A percentile compares a stretch with the other conserved stretches of the same genome.
phyloP scores from a whole-genome alignment of 352 stramenopile species.

The Pythium grandisporangium region DNA sequence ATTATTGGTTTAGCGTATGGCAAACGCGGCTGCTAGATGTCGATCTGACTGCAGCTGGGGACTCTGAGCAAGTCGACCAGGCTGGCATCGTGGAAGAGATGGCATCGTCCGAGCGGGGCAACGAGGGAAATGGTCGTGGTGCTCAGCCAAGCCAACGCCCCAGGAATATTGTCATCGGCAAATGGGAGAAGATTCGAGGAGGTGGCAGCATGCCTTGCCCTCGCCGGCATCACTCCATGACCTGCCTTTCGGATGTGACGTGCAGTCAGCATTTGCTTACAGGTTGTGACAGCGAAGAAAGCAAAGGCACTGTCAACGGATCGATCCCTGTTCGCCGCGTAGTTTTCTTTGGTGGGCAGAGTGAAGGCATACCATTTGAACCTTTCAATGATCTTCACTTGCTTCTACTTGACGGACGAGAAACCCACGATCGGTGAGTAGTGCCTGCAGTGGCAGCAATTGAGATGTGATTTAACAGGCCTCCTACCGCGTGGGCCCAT shows the following conservation, averaged over 20 bases:
- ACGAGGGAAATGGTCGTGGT: too few relatives aligned
- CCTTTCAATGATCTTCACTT: slow-evolving; percentile 54
- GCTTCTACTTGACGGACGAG: slow-evolving; percentile 22
- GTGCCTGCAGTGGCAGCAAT: too few relatives aligned
- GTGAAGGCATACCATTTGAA: slow-evolving; percentile 56
- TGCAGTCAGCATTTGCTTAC: slow-evolving; percentile 15
- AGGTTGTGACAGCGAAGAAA: background rate
- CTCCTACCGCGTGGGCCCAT: too few relatives aligned
- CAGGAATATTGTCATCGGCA: slow-evolving; percentile 26
- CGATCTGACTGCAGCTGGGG: slow-evolving; percentile 7
- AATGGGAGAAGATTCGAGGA: slow-evolving; percentile 53
- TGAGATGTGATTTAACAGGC: too few relatives aligned
- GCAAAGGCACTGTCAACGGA: background rate
- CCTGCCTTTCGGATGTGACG: slow-evolving; percentile 25
- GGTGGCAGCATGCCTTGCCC: slow-evolving; percentile 30
- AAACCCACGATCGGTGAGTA: slow-evolving; percentile 2
- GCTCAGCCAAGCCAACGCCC: too few relatives aligned
- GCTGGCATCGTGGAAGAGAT: too few relatives aligned
- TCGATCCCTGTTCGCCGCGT: slow-evolving; percentile 26
- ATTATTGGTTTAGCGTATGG: slow-evolving; percentile 70
- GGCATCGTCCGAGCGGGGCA: too few relatives aligned
- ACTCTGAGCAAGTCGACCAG: too few relatives aligned
- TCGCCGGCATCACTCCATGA: slow-evolving; percentile 57
- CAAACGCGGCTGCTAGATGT: slow-evolving; percentile 21
- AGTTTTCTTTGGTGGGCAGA: slow-evolving; percentile 61